Percentiles rank a stretch among this genome's conserved stretches.
phyloP scores from a whole-genome alignment of 768 basidiomycete genomes.

The Boletus speciosus region DNA sequence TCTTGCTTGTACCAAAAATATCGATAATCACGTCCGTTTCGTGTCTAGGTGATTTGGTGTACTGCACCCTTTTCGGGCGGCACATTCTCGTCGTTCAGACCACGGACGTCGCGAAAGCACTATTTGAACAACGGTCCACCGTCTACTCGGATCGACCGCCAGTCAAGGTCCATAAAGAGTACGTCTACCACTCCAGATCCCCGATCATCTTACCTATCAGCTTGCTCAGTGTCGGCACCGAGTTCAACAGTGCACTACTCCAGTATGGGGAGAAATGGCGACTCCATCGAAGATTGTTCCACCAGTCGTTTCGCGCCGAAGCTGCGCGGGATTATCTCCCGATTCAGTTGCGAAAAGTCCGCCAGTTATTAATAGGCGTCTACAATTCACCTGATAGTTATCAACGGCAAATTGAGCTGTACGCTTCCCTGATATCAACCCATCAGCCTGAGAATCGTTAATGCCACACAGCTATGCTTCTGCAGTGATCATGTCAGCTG shows the following conservation, averaged over 20 bases:
- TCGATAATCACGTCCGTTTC: neutral
- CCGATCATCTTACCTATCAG: neutral
- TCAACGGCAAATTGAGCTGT: conserved; percentile 31
- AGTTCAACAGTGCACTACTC: conserved; percentile 31
- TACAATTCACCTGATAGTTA: conserved; percentile 25
- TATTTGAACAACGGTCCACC: conserved; percentile 36
- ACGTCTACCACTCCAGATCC: neutral
- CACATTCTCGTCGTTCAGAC: conserved; percentile 34
- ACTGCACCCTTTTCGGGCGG: conserved; percentile 31
- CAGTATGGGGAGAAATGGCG: conserved; percentile 31
- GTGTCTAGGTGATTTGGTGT: conserved; percentile 30
- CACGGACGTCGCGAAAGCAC: conserved; percentile 28
- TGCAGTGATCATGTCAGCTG: conserved; percentile 31
- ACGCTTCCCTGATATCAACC: conserved; percentile 8
- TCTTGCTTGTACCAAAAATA: neutral
- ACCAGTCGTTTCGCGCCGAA: conserved; percentile 31
- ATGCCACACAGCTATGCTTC: conserved; percentile 28
- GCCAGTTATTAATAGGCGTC: conserved; percentile 21
- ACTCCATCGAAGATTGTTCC: conserved; percentile 32
- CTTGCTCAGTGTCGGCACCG: conserved; percentile 24
- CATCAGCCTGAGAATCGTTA: neutral
- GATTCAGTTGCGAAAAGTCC: conserved; percentile 27
- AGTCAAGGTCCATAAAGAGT: conserved; percentile 27
- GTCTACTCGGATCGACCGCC: conserved; percentile 39
- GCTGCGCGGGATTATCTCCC: conserved; percentile 24